Evolutionary conservation across 805 yeast genomes (phyloP), one percentile per base, ranked within the genome.

Genomic region (Nematodospora valgi): DNA sequence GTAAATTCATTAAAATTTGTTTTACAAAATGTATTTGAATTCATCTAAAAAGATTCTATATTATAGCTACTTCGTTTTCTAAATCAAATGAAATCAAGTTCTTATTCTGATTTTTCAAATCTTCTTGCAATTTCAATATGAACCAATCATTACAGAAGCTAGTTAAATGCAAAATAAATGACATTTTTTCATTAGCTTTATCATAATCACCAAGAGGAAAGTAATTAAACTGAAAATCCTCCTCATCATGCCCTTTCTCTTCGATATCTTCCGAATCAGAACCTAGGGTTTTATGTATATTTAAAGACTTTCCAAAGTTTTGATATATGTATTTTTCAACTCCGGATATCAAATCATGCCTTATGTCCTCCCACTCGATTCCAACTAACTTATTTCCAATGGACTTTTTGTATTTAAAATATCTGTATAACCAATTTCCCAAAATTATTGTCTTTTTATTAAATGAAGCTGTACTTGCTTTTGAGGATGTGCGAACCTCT

Each of bases 321-420:
- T 51, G 56, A 44, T 64, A 64, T 22, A 61, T 30, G 36, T 54
- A 52, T n/a, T 50, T 46, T 42, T 67, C 72, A 16, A 64, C 46
- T 7, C 70, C 69, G 35, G 53, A 49, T 8, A 54, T 38, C 23
- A 65, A 44, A 32, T 67, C 72, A 37, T 57, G 51, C 20, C 71
- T 43, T 23, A 66, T 57, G 35, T 60, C 67, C 35, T 67, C 70
- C 70, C 70, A 67, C 47, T 64, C 71, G 45, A 67, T 61, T 2
- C 59, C 67, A 16, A 64, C 30, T 12, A 64, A 45, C 12, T 67
- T 65, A 45, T 59, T 60, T 8, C 55, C 56, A 6, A 55, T 44
- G 4, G 60, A 49, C 39, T 61, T 61, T 30, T 61, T 65, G 41
- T 61, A 61, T 32, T 51, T 62, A 42, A 67, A 65, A 46, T 54